Conservation (phyloP, 495 filamentous ascomycete genomes). For the Acidomyces sp. region DNA sequence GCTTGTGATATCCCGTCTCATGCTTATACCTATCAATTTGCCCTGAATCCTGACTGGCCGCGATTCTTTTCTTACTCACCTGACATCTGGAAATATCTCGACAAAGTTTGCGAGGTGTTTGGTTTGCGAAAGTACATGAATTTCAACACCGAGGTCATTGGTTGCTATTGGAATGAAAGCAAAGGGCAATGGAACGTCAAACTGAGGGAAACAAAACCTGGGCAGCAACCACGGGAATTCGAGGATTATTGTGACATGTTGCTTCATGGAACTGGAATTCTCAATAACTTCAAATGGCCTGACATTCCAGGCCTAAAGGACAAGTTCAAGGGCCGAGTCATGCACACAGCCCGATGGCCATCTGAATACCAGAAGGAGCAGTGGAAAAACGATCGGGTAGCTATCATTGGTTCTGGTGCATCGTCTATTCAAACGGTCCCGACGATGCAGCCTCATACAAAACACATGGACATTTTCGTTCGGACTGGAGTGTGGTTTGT, state of each 20-base stretch:
- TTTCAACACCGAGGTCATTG: slow-evolving; percentile 26
- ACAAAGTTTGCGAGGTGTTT: slow-evolving; percentile 29
- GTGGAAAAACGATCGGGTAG: slow-evolving; percentile 37
- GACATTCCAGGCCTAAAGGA: slow-evolving; percentile 19
- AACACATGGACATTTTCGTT: slow-evolving; percentile 29
- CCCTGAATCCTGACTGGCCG: slow-evolving; percentile 31
- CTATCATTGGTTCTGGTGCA: slow-evolving; percentile 29
- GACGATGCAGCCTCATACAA: slow-evolving; percentile 26
- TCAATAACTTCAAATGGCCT: slow-evolving; percentile 30
- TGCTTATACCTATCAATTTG: slow-evolving; percentile 32
- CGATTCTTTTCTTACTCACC: slow-evolving; percentile 25
- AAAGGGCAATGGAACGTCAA: slow-evolving; percentile 26
- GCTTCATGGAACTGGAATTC: slow-evolving; percentile 27
- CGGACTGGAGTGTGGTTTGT: slow-evolving; percentile 30
- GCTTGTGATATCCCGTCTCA: slow-evolving; percentile 27
- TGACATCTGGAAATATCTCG: slow-evolving; percentile 32
- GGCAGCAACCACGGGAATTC: slow-evolving; percentile 20
- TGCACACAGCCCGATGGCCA: slow-evolving; percentile 41
- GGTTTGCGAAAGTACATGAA: slow-evolving; percentile 28
- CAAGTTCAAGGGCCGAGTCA: slow-evolving; percentile 32
- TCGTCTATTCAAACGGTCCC: slow-evolving; percentile 33
- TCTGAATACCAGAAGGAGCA: slow-evolving; percentile 42
- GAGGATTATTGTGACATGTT: slow-evolving; percentile 27
- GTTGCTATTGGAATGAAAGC: slow-evolving; percentile 26
- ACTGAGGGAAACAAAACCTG: slow-evolving; percentile 18